phyloP scores from a whole-genome alignment of 2,329 filamentous ascomycete genomes.

The Xylaria polymorpha region DNA sequence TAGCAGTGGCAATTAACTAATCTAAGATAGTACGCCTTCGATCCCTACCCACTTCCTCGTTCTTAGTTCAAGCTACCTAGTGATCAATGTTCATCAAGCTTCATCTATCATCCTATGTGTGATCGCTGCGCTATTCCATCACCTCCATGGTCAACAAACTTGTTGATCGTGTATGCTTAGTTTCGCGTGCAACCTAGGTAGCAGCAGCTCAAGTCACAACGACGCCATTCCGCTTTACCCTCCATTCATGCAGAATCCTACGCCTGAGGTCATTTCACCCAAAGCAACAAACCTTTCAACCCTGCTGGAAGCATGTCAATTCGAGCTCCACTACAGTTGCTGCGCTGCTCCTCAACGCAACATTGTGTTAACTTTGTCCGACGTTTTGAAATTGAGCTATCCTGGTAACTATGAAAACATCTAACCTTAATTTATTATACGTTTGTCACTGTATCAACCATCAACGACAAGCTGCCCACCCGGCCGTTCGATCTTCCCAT shows the following conservation, averaged over 20 bases:
- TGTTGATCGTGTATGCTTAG: neutral
- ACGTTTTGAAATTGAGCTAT: conserved; percentile 15
- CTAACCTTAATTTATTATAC: neutral
- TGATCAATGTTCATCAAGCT: neutral
- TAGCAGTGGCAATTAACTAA: too few species aligned
- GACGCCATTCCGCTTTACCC: neutral
- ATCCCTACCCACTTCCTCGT: too few species aligned
- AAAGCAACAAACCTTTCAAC: neutral
- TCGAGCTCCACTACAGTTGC: neutral
- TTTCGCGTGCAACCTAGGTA: neutral
- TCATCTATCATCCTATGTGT: too few species aligned
- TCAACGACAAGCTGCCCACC: neutral
- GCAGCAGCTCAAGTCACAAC: neutral
- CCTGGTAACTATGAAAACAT: neutral
- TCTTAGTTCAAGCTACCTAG: too few species aligned
- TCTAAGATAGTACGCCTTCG: too few species aligned
- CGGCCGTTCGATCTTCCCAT: neutral
- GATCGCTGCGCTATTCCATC: neutral
- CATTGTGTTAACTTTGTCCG: neutral
- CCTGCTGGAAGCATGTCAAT: neutral
- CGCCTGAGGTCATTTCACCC: neutral
- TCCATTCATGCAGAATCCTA: neutral
- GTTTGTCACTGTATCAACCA: neutral
- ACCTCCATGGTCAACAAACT: too few species aligned
- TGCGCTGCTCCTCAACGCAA: neutral